Evolutionary conservation across 2,329 filamentous ascomycete genomes (phyloP), one percentile per base, ranked within the genome.

Genomic region (Monosporascus sp.): DNA sequence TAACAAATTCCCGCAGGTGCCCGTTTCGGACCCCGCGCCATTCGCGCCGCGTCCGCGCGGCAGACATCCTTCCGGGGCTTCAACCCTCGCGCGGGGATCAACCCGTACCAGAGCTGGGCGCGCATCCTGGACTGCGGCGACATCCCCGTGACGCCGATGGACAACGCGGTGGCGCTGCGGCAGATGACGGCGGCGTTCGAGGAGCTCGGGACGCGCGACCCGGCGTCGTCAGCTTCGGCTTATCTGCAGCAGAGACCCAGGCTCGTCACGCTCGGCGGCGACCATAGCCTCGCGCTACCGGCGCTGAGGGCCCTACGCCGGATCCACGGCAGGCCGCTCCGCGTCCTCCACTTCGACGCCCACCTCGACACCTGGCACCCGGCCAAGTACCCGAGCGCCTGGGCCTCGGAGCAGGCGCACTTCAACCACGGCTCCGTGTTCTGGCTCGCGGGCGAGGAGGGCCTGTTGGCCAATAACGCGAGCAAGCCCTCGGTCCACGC

Each of bases 381-480:
- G 2, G 81, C 78, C 24, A 87, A 89, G 60, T 96, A 95, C 70
- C 88, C 89, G 0, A 85, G 81, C 17, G 83, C 85, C 52, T 96
- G 91, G 91, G 63, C 65, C 3, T 80, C 79, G 3, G 79, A 83
- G 55, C 88, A 90, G 68, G 80, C 83, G 2, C 81, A 86, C 60
- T 94, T 95, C 74, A 96, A 86, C 65, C 91, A 96, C 70, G 91
- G 92, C 5, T 89, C 83, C 60, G 94, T 96, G 85, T 96, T 96
- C 77, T 93, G 90, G 87, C 81, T 93, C 60, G 91, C 91, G 6
- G 85, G 85, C 48, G 84, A 85, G 31, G 91, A 96, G 68, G 89
- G 89, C 0, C 74, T 96, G 25, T 85, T 96, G 53, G 78, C 82
- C 55, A 92, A 93, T 68, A 74, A 93, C 68, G 74, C 77, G 15